Percentiles rank a stretch among this genome's conserved stretches.
phyloP scores from a whole-genome alignment of 371 early-diverging fungal species.

The Mortierella sp. region DNA sequence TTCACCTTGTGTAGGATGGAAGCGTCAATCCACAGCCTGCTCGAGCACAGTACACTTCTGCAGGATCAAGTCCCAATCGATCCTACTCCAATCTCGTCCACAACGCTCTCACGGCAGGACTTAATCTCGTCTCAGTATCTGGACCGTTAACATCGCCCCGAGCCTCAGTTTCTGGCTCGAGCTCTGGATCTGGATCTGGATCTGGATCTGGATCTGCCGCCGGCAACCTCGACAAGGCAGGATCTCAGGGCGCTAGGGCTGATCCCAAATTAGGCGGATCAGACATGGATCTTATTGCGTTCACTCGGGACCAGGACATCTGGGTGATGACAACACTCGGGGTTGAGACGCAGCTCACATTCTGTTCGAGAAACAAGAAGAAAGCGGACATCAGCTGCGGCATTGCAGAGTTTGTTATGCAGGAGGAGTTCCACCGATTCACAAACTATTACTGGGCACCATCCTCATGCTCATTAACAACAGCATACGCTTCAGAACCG shows the following conservation, averaged over 20 bases:
- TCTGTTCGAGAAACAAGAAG: constrained; percentile 57
- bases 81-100: constrained; percentile 30
- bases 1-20: constrained; percentile 22
- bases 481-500: neutral
- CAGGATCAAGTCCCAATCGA: constrained; percentile 6
- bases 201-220: constrained; percentile 13
- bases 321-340: constrained; percentile 73
- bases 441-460: constrained; percentile 76
- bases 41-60: constrained; percentile 1
- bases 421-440: constrained; percentile 82
- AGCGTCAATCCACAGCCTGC: constrained; percentile 38
- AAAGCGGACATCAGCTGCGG: constrained; percentile 65
- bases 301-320: constrained; percentile 72
- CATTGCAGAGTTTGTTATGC: constrained; percentile 81
- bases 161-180: constrained; percentile 24
- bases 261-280: constrained; percentile 76
- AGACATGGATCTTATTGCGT: constrained; percentile 64
- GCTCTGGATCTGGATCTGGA: constrained; percentile 29
- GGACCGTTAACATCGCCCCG: constrained; percentile 43
- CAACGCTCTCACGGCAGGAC: constrained; percentile 35
- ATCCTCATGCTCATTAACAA: neutral
- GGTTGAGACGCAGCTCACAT: constrained; percentile 72
- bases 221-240: constrained; percentile 25
- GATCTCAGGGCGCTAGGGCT: constrained; percentile 33
- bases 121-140: constrained; percentile 42